Evolutionary conservation across 2,329 filamentous ascomycete species (phyloP).

Genomic region (Dryadomyces sulphureus): DNA sequence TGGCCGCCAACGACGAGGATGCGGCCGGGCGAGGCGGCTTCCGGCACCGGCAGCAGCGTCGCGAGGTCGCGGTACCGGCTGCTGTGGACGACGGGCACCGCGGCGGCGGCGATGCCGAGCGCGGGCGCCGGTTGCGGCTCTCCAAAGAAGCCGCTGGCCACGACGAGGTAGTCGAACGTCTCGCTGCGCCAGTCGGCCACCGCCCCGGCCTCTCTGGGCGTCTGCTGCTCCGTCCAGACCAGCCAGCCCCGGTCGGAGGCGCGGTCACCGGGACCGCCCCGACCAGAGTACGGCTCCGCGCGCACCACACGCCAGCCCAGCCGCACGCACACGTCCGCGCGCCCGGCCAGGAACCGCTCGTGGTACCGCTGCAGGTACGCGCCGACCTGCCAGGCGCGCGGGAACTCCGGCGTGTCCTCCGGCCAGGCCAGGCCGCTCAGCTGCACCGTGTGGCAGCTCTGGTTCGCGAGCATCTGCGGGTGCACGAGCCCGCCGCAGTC

Average conservation of each 20-base stretch:
- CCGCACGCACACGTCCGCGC: constrained; percentile 25
- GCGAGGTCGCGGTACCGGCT: constrained; percentile 46
- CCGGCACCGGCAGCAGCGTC: constrained; percentile 22
- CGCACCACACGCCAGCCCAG: constrained; percentile 32
- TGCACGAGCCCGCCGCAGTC: constrained; percentile 40
- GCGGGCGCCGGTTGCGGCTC: constrained; percentile 35
- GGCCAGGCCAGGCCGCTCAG: constrained; percentile 60
- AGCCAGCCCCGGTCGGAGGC: constrained; percentile 22
- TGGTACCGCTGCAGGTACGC: constrained; percentile 54
- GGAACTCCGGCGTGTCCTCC: constrained; percentile 44
- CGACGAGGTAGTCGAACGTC: constrained; percentile 62
- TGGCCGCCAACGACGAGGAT: constrained; percentile 66
- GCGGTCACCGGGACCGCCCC: too few relatives aligned
- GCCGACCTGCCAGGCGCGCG: constrained; percentile 63
- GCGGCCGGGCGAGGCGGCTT: constrained; percentile 23
- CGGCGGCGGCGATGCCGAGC: background rate
- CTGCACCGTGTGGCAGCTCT: constrained; percentile 62
- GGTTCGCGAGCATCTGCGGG: constrained; percentile 57
- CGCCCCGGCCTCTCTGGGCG: too few relatives aligned
- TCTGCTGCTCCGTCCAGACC: constrained; percentile 14
- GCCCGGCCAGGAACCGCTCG: constrained; percentile 34
- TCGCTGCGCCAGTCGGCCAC: too few relatives aligned
- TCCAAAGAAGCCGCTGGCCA: constrained; percentile 67
- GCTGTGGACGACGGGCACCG: constrained; percentile 50
- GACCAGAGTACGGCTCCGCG: constrained; percentile 24